Evolutionary conservation across 2,329 filamentous ascomycete genomes (phyloP).

Genomic region (Xylaria sp.): DNA sequence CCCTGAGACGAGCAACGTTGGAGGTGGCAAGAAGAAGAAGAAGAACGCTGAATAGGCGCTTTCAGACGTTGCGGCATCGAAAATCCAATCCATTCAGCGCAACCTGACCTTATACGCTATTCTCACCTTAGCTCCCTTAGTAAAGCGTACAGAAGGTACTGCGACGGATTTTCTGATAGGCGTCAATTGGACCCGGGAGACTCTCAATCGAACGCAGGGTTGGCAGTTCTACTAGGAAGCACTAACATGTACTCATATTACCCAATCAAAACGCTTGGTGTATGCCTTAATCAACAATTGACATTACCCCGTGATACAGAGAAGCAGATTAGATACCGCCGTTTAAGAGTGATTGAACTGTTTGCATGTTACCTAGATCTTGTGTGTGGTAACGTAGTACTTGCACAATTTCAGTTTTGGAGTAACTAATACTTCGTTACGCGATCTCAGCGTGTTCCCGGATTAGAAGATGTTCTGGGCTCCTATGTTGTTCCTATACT

Average conservation of each 20-base stretch:
- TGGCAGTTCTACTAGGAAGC: conserved; percentile 21
- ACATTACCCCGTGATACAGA: neutral
- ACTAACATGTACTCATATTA: conserved; percentile 36
- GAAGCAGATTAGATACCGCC: neutral
- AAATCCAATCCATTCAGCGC: conserved; percentile 54
- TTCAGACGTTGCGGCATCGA: conserved; percentile 36
- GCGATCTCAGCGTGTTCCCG: too few species aligned
- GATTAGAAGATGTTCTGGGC: neutral
- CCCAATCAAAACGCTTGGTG: conserved; percentile 20
- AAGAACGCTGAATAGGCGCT: conserved; percentile 66
- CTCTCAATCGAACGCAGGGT: conserved; percentile 14
- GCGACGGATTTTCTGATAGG: conserved; percentile 56
- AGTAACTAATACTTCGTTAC: neutral
- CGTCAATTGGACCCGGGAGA: conserved; percentile 23
- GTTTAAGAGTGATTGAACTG: neutral
- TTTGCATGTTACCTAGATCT: neutral
- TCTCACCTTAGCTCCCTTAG: conserved; percentile 51
- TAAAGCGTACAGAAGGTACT: conserved; percentile 57
- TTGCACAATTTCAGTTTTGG: too few species aligned
- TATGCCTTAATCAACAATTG: conserved; percentile 29
- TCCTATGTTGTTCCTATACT: neutral
- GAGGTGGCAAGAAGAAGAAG: conserved; percentile 74
- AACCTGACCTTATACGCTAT: conserved; percentile 37
- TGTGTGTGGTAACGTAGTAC: neutral
- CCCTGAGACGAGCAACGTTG: conserved; percentile 60